A percentile compares a stretch with the other conserved stretches of the same genome.
phyloP scores from a whole-genome alignment of 495 filamentous ascomycete species.

The Achaetomiella virescens region DNA sequence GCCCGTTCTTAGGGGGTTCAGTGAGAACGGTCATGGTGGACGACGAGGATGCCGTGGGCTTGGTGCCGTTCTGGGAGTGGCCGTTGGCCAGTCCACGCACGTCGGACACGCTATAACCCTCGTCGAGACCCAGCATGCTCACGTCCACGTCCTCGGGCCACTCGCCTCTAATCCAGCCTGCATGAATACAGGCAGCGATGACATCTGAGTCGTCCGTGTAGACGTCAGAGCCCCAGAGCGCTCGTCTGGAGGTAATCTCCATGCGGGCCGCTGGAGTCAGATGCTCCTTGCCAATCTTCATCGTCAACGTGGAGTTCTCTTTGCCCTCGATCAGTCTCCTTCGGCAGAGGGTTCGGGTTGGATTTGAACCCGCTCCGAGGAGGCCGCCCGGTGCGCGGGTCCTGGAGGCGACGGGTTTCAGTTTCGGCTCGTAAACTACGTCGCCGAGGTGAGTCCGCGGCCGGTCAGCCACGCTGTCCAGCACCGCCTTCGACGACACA shows the following conservation, averaged over 20 bases:
- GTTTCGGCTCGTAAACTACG: slow-evolving; percentile 40
- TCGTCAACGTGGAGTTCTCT: slow-evolving; percentile 83
- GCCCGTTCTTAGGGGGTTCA: slow-evolving; percentile 42
- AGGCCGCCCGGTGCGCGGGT: slow-evolving; percentile 42
- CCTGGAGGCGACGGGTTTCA: slow-evolving; percentile 51
- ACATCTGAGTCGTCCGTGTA: slow-evolving; percentile 96
- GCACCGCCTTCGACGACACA: slow-evolving; percentile 58
- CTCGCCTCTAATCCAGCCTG: slow-evolving; percentile 83
- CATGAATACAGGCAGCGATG: slow-evolving; percentile 87
- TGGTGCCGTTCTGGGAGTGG: slow-evolving; percentile 1
- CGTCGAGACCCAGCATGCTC: slow-evolving; percentile 60
- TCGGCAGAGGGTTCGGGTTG: slow-evolving; percentile 66
- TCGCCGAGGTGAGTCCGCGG: slow-evolving; percentile 76
- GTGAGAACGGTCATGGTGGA: slow-evolving; percentile 24
- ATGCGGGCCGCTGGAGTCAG: slow-evolving; percentile 61
- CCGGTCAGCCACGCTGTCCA: slow-evolving; percentile 61
- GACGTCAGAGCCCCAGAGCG: slow-evolving; percentile 86
- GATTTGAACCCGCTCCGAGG: slow-evolving; percentile 62
- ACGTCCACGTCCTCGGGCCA: slow-evolving; percentile 69
- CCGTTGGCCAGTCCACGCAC: slow-evolving; percentile 18
- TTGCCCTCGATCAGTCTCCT: slow-evolving; percentile 64
- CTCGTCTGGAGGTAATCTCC: slow-evolving; percentile 70
- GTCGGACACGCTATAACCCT: slow-evolving; percentile 23
- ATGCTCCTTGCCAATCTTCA: slow-evolving; percentile 77
- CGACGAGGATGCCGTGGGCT: slow-evolving; percentile 15